These are phyloP conservation scores for Pseudoscleropodium purum DNA, from an alignment of 225 moss, liverwort and hornwort species.

Conservation along the genomic window DNA sequence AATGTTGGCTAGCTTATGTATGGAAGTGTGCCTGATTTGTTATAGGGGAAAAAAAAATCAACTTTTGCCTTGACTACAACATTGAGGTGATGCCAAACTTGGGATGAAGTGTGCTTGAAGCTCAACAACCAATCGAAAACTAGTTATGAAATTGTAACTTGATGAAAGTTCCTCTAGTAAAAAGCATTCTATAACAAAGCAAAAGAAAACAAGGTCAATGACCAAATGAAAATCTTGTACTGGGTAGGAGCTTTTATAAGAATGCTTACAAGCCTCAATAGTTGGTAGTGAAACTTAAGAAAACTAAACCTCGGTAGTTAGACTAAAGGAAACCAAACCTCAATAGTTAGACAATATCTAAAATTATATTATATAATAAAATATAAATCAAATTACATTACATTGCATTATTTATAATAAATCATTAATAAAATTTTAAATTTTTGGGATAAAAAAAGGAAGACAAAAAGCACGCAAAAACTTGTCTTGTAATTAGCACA, in stretches of 20 bases:
- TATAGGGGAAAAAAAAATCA: background rate
- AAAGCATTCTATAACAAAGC: background rate
- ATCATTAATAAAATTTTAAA: background rate
- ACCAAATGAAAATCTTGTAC: background rate
- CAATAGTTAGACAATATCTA: background rate
- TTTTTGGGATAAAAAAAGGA: background rate
- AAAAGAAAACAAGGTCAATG: background rate
- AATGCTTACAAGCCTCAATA: background rate
- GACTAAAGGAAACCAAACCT: background rate
- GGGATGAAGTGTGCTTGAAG: background rate
- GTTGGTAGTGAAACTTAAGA: fast-evolving
- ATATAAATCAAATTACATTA: background rate
- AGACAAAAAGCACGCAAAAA: background rate
- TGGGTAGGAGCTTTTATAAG: background rate
- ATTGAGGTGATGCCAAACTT: background rate
- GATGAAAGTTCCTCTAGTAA: fast-evolving
- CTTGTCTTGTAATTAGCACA: fast-evolving
- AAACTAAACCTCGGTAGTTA: background rate
- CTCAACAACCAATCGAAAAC: background rate
- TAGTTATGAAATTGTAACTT: background rate
- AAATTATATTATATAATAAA: background rate
- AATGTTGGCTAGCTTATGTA: background rate
- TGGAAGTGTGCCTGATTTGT: background rate
- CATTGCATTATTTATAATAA: background rate
- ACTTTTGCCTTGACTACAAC: background rate